These are phyloP conservation scores for Bipolaris gigantea DNA, from an alignment of 2,329 filamentous ascomycete genomes.

Conservation along the genomic window DNA sequence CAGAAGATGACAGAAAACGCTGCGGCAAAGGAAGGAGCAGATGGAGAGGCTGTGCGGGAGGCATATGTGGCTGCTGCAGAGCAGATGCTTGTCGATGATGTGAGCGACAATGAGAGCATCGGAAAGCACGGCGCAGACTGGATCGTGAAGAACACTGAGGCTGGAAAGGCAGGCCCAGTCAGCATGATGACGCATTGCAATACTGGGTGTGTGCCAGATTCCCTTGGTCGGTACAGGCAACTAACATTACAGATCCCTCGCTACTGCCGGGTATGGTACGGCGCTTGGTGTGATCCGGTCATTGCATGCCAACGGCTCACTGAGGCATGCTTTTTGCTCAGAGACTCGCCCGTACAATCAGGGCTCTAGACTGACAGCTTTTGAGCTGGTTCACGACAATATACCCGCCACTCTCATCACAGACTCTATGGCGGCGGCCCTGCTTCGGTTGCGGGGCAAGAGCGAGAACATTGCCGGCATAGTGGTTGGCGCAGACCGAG, in stretches of 20 bases:
- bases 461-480: slow-evolving; percentile 76
- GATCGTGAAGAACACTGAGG: slow-evolving; percentile 65
- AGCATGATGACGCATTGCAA: slow-evolving; percentile 98
- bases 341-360: slow-evolving; percentile 98
- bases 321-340: slow-evolving; percentile 90
- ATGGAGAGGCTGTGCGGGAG: slow-evolving; percentile 60
- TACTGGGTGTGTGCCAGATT: slow-evolving; percentile 65
- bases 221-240: neutral
- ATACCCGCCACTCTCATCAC: slow-evolving; percentile 92
- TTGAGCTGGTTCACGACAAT: slow-evolving; percentile 90
- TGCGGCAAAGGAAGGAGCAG: slow-evolving; percentile 48
- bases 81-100: slow-evolving; percentile 82
- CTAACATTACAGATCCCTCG: slow-evolving; percentile 67
- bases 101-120: slow-evolving; percentile 83
- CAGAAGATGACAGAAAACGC: slow-evolving; percentile 62
- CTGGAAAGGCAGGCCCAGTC: slow-evolving; percentile 58
- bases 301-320: slow-evolving; percentile 64
- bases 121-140: slow-evolving; percentile 81
- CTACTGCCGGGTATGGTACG: slow-evolving; percentile 96
- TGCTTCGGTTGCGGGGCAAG: slow-evolving; percentile 67
- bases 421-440: slow-evolving; percentile 92
- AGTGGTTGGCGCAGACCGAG: slow-evolving; percentile 91
- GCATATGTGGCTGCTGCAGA: slow-evolving; percentile 81
- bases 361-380: slow-evolving; percentile 90
- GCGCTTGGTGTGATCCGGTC: slow-evolving; percentile 92